Evolutionary conservation across 441 rosid species (phyloP), one percentile per base, ranked within the genome.

Genomic region (Erodium trifolium): DNA sequence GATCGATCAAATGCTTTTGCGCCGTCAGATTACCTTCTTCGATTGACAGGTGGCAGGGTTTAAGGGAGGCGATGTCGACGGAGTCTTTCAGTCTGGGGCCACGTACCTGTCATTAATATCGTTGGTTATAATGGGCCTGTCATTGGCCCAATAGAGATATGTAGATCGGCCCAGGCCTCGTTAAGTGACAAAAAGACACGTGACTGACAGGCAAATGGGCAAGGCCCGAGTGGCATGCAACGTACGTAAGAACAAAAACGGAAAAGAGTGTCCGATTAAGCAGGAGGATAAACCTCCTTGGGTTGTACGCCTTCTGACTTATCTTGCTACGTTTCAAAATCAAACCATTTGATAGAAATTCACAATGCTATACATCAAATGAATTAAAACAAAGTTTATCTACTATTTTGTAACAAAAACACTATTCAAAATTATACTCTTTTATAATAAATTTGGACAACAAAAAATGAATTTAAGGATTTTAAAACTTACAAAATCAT

Each of bases 21-120:
- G 13, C 76, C 83, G 83, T 77, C 67, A 12, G 79, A 75, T 79
- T 9, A 87, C 94, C 92, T 84, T 84, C 82, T 1, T 69, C 23
- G 47, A 88, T 73, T 67, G 85, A 78, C 71, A 88, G 85, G 72
- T 84, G 85, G 82, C 87, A 88, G 1, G 92, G 94, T 67, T 88
- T 88, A 64, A 88, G 87, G 41, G 87, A 79, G 70, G 75, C 70
- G 78, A 87, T 83, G 83, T 88, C 94, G 16, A 79, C 84, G 8
- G 92, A 78, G 65, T 87, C 94, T 77, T 82, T 88, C 13, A 86
- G 94, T 9, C 82, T 81, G 18, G 82, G 27, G 66, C 94, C 90
- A 62, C 94, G 87, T 31, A 85, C 83, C 94, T 87, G 75, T 68
- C 14, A 4, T 4, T 1, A 41, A 37, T 7, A 27, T 29, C 29